Evolutionary conservation across 805 yeast genomes (phyloP), one percentile per base, ranked within the genome.

Genomic region (Wickerhamiella dianesei): DNA sequence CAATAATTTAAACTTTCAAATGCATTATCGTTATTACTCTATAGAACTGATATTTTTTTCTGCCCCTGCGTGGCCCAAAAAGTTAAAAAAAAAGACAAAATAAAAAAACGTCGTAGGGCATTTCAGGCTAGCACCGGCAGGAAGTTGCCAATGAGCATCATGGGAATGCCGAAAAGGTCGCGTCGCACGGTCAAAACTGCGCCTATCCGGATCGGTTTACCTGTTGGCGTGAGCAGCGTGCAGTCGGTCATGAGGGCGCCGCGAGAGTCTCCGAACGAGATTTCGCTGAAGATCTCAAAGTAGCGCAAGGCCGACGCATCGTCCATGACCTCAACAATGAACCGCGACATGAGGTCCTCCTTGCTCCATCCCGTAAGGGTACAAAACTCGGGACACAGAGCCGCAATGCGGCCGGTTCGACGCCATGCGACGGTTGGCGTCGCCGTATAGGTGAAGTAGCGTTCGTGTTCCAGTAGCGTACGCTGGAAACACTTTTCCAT

Each of bases 401-500:
- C 89, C 0, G 95, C 92, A 12, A 89, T 82, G 62, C 89, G 95
- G 6, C 96, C 95, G 1, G 96, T 87, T 45, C 97, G 72, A 54
- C 98, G 70, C 97, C 97, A 89, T 3, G 87, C 89, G 19, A 89
- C 75, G 0, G 96, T 87, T 2, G 97, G 97, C 0, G 96, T 89
- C 0, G 96, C 96, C 32, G 86, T 77, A 18, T 82, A 77, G 19
- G 78, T 72, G 37, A 92, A 82, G 60, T 84, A 83, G 61, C 80
- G 82, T 50, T 86, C 88, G 61, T 87, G 89, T 50, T 94, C 95
- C 40, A 89, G 66, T 35, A 89, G 67, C 0, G 97, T 87, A 41
- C 98, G 69, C 63, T 89, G 97, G 66, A 88, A 89, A 56, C 95
- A 84, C 66, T 89, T 94, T 60, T 89, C 98, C 82, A 92, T 86